phyloP scores from a whole-genome alignment of 176 grass and related monocot species.

The Olyra latifolia region DNA sequence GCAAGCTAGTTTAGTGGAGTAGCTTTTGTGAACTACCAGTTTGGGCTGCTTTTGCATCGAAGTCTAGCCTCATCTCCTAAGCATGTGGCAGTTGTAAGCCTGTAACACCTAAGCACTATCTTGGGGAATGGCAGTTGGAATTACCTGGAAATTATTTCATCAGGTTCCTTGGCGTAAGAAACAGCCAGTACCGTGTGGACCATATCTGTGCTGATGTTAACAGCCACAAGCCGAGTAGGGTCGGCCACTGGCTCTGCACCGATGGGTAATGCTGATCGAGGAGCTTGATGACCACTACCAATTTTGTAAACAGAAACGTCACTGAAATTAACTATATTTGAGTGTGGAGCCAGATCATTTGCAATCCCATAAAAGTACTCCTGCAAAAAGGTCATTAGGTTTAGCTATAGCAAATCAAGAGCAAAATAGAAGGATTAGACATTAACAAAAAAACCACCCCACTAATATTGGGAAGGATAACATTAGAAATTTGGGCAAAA shows the following conservation, averaged over 20 bases:
- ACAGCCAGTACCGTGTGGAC: constrained; percentile 82
- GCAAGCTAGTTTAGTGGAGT: not conserved
- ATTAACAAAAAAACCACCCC: not conserved
- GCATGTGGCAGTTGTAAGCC: not conserved
- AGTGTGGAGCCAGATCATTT: constrained; percentile 93
- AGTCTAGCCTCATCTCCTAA: not conserved
- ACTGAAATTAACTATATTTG: constrained; percentile 89
- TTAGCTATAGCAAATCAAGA: constrained; percentile 7
- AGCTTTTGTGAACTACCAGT: not conserved
- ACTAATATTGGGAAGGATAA: not conserved
- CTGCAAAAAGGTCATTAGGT: constrained; percentile 35
- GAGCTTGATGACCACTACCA: constrained; percentile 91
- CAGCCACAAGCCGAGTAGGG: constrained; percentile 65
- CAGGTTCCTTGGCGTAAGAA: constrained; percentile 91
- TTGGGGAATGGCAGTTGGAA: not conserved
- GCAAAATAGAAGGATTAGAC: not conserved
- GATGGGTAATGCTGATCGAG: constrained; percentile 82
- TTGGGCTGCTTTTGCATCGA: not conserved
- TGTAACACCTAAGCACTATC: not conserved
- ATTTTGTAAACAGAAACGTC: constrained; percentile 85
- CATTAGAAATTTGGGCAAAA: not conserved
- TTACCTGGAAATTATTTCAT: constrained; percentile 94
- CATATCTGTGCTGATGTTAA: constrained; percentile 92
- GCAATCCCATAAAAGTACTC: constrained; percentile 95
- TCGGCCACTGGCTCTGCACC: constrained; percentile 90